Evolutionary conservation across 2,329 filamentous ascomycete genomes (phyloP).

Genomic region (Scortechinia acanthostroma): DNA sequence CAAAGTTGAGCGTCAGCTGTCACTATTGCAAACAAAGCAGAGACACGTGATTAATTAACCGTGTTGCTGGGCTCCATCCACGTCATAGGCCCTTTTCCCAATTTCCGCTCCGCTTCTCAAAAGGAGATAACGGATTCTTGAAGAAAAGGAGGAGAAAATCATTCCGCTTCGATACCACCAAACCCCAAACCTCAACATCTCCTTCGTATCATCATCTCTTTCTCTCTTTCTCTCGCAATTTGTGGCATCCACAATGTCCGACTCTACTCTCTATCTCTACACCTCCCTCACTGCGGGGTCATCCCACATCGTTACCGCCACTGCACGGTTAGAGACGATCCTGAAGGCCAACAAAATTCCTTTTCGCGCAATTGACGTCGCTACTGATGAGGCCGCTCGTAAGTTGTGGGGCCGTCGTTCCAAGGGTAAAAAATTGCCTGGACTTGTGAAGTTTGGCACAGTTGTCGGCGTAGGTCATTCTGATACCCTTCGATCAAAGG

Average conservation of each 20-base stretch:
- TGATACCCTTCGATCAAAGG: neutral
- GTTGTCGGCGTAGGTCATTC: slow-evolving; percentile 47
- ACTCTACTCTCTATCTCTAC: slow-evolving; percentile 49
- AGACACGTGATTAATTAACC: no score
- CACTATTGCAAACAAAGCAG: no score
- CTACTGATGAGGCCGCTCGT: slow-evolving; percentile 55
- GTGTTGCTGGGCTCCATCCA: no score
- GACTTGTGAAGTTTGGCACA: slow-evolving; percentile 55
- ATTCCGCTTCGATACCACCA: no score
- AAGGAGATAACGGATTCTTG: no score
- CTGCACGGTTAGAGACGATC: slow-evolving; percentile 61
- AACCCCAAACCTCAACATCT: no score
- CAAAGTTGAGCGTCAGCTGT: no score
- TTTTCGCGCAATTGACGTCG: slow-evolving; percentile 58
- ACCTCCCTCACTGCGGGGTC: slow-evolving; percentile 64
- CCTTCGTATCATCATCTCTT: no score
- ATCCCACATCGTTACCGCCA: slow-evolving; percentile 64
- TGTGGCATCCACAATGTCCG: neutral
- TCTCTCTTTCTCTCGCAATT: neutral
- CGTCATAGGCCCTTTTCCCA: no score
- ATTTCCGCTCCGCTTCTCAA: no score
- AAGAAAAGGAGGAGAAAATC: no score
- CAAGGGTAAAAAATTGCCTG: slow-evolving; percentile 46
- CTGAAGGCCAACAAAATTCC: slow-evolving; percentile 62
- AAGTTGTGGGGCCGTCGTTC: slow-evolving; percentile 50